phyloP scores from a whole-genome alignment of 2,329 filamentous ascomycete genomes.

The Blastomyces silverae region DNA sequence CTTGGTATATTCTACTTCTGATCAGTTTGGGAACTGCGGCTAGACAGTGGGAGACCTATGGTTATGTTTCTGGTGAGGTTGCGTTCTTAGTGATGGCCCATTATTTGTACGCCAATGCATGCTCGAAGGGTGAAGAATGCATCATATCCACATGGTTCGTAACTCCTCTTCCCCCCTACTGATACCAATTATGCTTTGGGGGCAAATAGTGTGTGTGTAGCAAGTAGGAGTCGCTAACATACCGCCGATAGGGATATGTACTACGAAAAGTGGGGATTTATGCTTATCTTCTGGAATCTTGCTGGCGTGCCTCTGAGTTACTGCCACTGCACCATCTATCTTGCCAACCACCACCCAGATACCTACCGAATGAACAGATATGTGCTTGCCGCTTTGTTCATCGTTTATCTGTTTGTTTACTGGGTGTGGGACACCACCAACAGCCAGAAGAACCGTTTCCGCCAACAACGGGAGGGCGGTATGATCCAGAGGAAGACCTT shows the following conservation, averaged over 20 bases:
- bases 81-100: constrained; percentile 80
- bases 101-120: constrained; percentile 87
- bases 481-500: constrained; percentile 66
- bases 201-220: not conserved
- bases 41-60: constrained; percentile 76
- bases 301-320: constrained; percentile 85
- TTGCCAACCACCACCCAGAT: constrained; percentile 73
- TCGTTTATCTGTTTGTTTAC: constrained; percentile 73
- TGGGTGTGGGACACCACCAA: constrained; percentile 91
- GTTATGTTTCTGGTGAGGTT: constrained; percentile 80
- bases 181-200: not conserved
- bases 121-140: constrained; percentile 83
- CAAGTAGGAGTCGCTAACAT: constrained; percentile 5
- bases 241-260: constrained; percentile 67
- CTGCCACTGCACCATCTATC: constrained; percentile 87
- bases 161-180: constrained; percentile 16
- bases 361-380: constrained; percentile 70
- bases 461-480: constrained; percentile 62
- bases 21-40: constrained; percentile 68
- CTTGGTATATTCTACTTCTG: constrained; percentile 85
- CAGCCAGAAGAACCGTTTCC: constrained; percentile 90
- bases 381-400: constrained; percentile 58
- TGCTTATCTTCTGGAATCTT: constrained; percentile 97
- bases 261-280: constrained; percentile 94
- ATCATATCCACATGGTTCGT: constrained; percentile 75